These are phyloP conservation scores for Tephrocybe sp. DNA, from an alignment of 768 basidiomycete genomes.

Conservation along the genomic window DNA sequence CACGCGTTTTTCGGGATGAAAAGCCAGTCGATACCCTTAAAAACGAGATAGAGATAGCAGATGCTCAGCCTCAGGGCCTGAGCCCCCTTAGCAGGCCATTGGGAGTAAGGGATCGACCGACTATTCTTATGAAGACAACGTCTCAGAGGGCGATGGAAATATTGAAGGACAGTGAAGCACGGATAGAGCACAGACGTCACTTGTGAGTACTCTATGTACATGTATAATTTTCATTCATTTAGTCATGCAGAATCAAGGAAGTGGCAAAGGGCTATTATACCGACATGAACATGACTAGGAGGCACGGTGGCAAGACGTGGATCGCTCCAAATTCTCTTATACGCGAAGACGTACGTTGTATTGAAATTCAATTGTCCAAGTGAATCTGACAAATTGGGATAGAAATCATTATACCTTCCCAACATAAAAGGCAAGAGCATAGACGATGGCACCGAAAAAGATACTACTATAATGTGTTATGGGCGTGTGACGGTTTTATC, in stretches of 20 bases:
- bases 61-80: slow-evolving; percentile 21
- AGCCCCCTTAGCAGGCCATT: slow-evolving; percentile 60
- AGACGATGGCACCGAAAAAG: slow-evolving; percentile 47
- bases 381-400: slow-evolving; percentile 5
- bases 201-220: slow-evolving; percentile 32
- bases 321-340: slow-evolving; percentile 88
- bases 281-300: slow-evolving; percentile 74
- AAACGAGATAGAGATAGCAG: slow-evolving; percentile 15
- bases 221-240: not conserved
- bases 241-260: slow-evolving; percentile 39
- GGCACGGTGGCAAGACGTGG: slow-evolving; percentile 93
- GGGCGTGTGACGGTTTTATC: slow-evolving; percentile 78
- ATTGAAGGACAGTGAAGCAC: slow-evolving; percentile 61
- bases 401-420: slow-evolving; percentile 94
- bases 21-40: slow-evolving; percentile 1
- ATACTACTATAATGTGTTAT: slow-evolving; percentile 75
- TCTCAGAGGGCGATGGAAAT: slow-evolving; percentile 64
- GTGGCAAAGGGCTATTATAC: slow-evolving; percentile 83
- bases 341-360: slow-evolving; percentile 74
- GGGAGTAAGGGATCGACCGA: slow-evolving; percentile 71
- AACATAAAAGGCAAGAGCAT: slow-evolving; percentile 76
- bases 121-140: slow-evolving; percentile 54
- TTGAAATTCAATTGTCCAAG: not conserved
- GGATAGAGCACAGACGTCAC: slow-evolving; percentile 68
- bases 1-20: slow-evolving; percentile 2